Conservation (phyloP, 495 filamentous ascomycete species). For the Thozetella sp. region DNA sequence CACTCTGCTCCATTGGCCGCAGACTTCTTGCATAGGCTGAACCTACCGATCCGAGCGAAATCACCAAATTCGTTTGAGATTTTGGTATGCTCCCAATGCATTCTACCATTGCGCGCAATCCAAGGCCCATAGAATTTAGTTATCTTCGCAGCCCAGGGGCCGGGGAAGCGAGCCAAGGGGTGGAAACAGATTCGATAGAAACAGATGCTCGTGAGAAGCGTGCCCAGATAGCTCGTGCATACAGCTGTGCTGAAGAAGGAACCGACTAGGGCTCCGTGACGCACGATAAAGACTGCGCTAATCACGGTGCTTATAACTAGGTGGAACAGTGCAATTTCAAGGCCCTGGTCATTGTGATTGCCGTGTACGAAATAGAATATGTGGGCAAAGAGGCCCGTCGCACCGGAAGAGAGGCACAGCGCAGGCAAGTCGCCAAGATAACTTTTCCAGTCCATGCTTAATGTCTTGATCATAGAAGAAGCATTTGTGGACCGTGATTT, state of each 20-base stretch:
- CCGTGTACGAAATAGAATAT: constrained; percentile 16
- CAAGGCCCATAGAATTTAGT: constrained; percentile 32
- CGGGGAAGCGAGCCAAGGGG: constrained; percentile 43
- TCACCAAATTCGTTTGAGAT: constrained; percentile 37
- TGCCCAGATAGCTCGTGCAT: constrained; percentile 18
- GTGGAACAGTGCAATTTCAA: constrained; percentile 10
- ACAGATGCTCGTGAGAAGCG: constrained; percentile 43
- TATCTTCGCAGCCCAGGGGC: constrained; percentile 39
- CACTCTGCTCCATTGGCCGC: not conserved
- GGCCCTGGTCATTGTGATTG: constrained; percentile 6
- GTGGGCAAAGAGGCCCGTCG: constrained; percentile 14
- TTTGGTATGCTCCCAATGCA: constrained; percentile 28
- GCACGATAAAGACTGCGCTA: too few species aligned
- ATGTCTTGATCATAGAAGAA: too few species aligned
- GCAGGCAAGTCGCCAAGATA: constrained; percentile 14
- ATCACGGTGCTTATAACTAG: not conserved
- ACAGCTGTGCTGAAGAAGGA: too few species aligned
- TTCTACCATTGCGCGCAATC: constrained; percentile 20
- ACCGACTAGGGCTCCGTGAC: too few species aligned
- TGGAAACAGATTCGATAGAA: constrained; percentile 50
- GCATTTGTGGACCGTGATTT: too few species aligned
- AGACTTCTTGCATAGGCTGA: not conserved
- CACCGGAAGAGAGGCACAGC: constrained; percentile 1
- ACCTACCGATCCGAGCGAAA: constrained; percentile 32
- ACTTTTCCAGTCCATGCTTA: too few species aligned